Conservation (phyloP, 345 rosid genomes). For the Eucalyptus marginata region DNA sequence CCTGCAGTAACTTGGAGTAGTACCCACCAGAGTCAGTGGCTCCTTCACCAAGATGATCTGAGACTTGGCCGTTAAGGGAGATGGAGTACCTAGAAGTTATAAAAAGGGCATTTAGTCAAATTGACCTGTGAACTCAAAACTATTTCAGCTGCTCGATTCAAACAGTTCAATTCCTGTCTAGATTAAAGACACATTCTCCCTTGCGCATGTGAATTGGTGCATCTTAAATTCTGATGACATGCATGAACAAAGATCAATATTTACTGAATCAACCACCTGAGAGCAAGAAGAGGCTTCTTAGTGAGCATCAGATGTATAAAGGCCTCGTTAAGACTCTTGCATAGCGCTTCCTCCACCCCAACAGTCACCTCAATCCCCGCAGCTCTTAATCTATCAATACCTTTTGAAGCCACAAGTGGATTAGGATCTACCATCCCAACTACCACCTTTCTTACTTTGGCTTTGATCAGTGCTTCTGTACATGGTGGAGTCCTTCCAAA, state of each 20-base stretch:
- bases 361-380: conserved; percentile 70
- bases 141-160: background rate
- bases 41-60: conserved; percentile 57
- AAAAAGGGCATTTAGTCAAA: background rate
- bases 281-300: conserved; percentile 54
- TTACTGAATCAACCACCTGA: conserved; percentile 21
- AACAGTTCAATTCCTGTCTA: background rate
- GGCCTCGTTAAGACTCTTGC: conserved; percentile 74
- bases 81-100: conserved; percentile 47
- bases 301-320: conserved; percentile 62
- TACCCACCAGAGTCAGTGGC: conserved; percentile 49
- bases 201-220: background rate
- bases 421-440: conserved; percentile 92
- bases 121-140: background rate
- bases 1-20: conserved; percentile 67
- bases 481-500: conserved; percentile 94
- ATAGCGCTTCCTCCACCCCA: conserved; percentile 69
- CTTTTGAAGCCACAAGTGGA: conserved; percentile 78
- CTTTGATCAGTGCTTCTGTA: conserved; percentile 73
- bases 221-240: background rate
- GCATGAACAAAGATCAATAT: background rate
- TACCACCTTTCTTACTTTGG: conserved; percentile 81
- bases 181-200: background rate
- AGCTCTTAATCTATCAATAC: conserved; percentile 45
- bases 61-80: conserved; percentile 47